Base-by-base conservation (phyloP, 179 eudicot species). In the Heliamphora pulchella region DNA sequence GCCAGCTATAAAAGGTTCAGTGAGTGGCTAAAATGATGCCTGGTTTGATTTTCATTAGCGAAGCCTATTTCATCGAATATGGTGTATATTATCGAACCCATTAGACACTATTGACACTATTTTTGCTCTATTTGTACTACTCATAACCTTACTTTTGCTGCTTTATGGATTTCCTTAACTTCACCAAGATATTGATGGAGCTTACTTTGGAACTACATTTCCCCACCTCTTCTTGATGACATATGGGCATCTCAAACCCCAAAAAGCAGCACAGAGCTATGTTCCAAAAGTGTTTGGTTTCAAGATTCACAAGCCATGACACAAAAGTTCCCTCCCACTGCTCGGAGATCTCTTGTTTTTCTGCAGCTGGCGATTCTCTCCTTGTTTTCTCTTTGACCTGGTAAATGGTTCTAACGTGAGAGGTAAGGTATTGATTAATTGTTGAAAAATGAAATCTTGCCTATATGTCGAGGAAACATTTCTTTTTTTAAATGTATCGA, bases 221-320 rank as follows among this genome's bases (percentile, higher is more conserved):
- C 91, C 92, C 44, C 92, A 90, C 81, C 84, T 90, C 79, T 90
- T 86, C 61, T 84, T 90, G 80, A 90, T 90, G 91, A 87, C 89
- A 43, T 90, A 90, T 11, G 87, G 85, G 58, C 87, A 86, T 79
- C 83, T 86, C 61, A 89, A 87, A 78, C 93, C 93, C 68, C 75
- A 87, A 61, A 86, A 86, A 78, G 86, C 90, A 71, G 58, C 82
- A 41, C 88, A 80, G 79, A 86, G 80, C 75, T 90, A 89, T 74
- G 90, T 90, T 72, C 93, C 87, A 44, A 85, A 86, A 80, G 84
- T 90, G 4, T 90, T 90, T 46, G 92, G 92, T 17, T 90, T 88
- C 87, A 90, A 90, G 85, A 70, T 90, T 83, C 91, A 90, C 84
- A 90, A 88, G 81, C 83, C 86, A 7, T 81, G 71, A 82, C 41